phyloP scores from a whole-genome alignment of 2,329 filamentous ascomycete species.

The Coniella vitis region DNA sequence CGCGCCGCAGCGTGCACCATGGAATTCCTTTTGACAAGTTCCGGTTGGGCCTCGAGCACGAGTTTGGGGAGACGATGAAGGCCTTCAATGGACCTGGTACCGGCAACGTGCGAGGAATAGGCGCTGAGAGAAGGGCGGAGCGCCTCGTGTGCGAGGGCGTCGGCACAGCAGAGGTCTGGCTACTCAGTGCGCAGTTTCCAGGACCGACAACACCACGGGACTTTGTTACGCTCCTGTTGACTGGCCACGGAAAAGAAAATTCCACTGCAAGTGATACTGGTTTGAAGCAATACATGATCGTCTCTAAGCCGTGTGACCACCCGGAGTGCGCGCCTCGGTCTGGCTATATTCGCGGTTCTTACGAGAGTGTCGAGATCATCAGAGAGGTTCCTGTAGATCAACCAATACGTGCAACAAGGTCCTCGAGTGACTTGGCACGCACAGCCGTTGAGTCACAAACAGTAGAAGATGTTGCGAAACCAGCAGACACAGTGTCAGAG shows the following conservation, averaged over 20 bases:
- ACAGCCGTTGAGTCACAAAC: conserved; percentile 25
- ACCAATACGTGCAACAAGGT: conserved; percentile 34
- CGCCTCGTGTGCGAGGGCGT: conserved; percentile 48
- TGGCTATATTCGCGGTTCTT: conserved; percentile 76
- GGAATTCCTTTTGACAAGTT: conserved; percentile 71
- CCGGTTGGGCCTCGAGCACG: conserved; percentile 67
- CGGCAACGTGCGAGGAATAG: conserved; percentile 76
- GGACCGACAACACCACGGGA: conserved; percentile 83
- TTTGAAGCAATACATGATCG: conserved; percentile 73
- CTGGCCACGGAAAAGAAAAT: conserved; percentile 24
- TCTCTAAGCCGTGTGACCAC: conserved; percentile 79
- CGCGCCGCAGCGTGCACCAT: conserved; percentile 73
- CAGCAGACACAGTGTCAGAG: conserved; percentile 6
- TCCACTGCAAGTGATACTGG: conserved; percentile 32
- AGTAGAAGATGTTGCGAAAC: conserved; percentile 12
- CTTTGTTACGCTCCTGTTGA: conserved; percentile 74
- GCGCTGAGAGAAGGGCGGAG: conserved; percentile 70
- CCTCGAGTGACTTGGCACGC: conserved; percentile 35
- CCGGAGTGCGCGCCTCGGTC: conserved; percentile 61
- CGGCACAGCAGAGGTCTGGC: conserved; percentile 67
- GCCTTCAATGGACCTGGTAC: conserved; percentile 54
- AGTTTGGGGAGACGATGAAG: conserved; percentile 69
- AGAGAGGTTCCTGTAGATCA: conserved; percentile 64
- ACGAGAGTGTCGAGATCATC: conserved; percentile 89
- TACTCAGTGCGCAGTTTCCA: conserved; percentile 83